A percentile compares a stretch with the other conserved stretches of the same genome.
Conservation (phyloP, 305 asterid species). For the Rubia tinctorum region DNA sequence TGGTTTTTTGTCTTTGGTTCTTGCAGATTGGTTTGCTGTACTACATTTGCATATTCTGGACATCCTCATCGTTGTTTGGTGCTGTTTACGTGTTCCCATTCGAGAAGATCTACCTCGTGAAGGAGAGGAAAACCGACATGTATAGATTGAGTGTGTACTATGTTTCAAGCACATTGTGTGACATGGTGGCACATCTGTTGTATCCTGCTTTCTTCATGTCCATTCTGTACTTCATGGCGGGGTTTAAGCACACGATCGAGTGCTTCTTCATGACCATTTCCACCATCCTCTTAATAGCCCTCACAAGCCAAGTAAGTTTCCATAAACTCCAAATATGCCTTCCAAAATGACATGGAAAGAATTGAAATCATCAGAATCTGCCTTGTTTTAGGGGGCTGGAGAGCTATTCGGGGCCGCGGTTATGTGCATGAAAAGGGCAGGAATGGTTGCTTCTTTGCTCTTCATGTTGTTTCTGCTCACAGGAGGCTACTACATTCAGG, state of each 20-base stretch:
- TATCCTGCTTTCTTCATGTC: conserved; percentile 78
- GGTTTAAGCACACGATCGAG: conserved; percentile 62
- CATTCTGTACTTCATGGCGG: conserved; percentile 92
- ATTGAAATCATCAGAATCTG: not conserved
- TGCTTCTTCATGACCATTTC: conserved; percentile 70
- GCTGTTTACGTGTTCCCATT: conserved; percentile 91
- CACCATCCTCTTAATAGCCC: conserved; percentile 52
- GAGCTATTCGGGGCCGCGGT: conserved; percentile 91
- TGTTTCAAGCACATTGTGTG: conserved; percentile 82
- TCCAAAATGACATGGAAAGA: not conserved
- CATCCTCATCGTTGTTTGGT: conserved; percentile 80
- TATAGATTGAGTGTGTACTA: conserved; percentile 88
- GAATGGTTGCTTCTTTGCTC: conserved; percentile 81
- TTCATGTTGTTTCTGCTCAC: conserved; percentile 93
- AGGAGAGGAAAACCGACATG: conserved; percentile 89
- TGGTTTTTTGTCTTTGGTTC: not conserved
- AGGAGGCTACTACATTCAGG: conserved; percentile 97
- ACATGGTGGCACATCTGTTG: conserved; percentile 78
- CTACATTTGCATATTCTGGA: conserved; percentile 96
- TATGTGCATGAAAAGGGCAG: conserved; percentile 79
- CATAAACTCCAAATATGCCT: not conserved
- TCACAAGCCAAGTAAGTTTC: conserved; percentile 77
- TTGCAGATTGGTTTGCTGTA: conserved; percentile 80
- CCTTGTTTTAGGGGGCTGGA: conserved; percentile 73
- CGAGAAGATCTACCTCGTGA: conserved; percentile 81